Evolutionary conservation across 495 filamentous ascomycete genomes (phyloP), one percentile per base, ranked within the genome.

Genomic region (Hypoxylon cercidicola): DNA sequence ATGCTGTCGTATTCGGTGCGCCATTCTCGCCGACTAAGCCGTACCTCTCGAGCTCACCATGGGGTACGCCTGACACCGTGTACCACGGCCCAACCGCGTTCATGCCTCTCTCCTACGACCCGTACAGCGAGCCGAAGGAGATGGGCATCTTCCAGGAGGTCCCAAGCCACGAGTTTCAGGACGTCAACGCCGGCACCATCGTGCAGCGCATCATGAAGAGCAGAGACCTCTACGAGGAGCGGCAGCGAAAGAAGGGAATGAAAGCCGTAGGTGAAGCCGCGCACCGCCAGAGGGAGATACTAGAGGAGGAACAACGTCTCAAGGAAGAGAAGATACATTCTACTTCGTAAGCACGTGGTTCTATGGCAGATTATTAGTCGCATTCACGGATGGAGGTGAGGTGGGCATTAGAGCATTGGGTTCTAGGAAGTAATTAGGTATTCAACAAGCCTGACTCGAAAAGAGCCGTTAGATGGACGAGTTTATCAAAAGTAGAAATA

Each of bases 1-100:
- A 97, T 77, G 86, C 91, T 19, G 86, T 97, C 44, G 76, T 97
- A 57, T 93, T 99, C 72, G 91, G 89, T 23, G 91, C 95, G 0
- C 96, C 95, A 1, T 96, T 94, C 75, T 86, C 87, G 0, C 93
- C 93, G 1, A 92, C 86, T 21, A 79, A 86, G 64, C 74, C 83
- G 2, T 99, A 95, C 69, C 82, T 99, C 28, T 82, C 82, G 20
- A 79, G 85, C 7, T 81, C 96, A 28, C 94, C 93, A 0, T 88
- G 85, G 66, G 90, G 92, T 21, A 84, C 82, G 12, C 91, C 92
- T 3, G 80, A 89, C 70, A 88, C 86, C 4, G 93, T 99, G 51
- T 99, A 97, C 75, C 95, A 99, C 77, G 95, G 95, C 9, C 92
- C 93, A 0, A 98, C 96, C 0, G 85, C 90, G 18, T 97, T 96